Base-by-base conservation (phyloP, 805 yeast species). In the Komagataella pastoris region DNA sequence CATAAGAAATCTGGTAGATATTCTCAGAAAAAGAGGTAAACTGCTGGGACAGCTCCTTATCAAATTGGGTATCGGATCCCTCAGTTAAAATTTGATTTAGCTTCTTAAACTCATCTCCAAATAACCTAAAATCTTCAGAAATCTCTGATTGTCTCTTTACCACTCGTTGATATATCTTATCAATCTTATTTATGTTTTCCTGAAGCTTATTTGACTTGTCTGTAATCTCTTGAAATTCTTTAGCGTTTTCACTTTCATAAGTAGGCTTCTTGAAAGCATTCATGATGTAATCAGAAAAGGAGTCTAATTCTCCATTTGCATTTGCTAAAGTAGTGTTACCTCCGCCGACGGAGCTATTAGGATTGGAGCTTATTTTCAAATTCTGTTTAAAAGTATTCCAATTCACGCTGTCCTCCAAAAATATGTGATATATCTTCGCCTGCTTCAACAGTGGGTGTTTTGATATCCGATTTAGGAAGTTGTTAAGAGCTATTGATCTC, bases 271-370 rank as follows among this genome's bases (percentile, higher is more conserved):
- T 84, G 61, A 91, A 88, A n/a, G 95, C 95, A 62, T 91, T 91
- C 84, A 91, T 85, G 47, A 93, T 81, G 2, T 86, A 83, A 61
- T 91, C 99, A 0, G 96, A 82, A n/a, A 91, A 75, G 12, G 87
- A 81, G 50, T 93, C 99, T 59, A 73, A 47, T 66, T 75, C 63
- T 10, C 40, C 40, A n/a, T 49, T 43, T 40, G 46, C 61, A 50
- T 53, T 60, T 1, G 58, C 40, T 48, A 57, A 61, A 6, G 57
- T 40, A 1, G 63, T 48, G 48, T 59, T 61, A 17, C 58, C 44
- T 19, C 57, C 53, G 47, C 58, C 60, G 3, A 58, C 43, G 1
- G 62, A 48, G 49, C 57, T 62, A 17, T 57, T 24, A 17, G 57
- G 52, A 21, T 44, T 50, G 43, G 57, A 67, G 54, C 59, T 51